A percentile compares a stretch with the other conserved stretches of the same genome.
These are phyloP conservation scores for Arthrinium puccinioides DNA, from an alignment of 2,329 filamentous ascomycete species.

Conservation along the genomic window DNA sequence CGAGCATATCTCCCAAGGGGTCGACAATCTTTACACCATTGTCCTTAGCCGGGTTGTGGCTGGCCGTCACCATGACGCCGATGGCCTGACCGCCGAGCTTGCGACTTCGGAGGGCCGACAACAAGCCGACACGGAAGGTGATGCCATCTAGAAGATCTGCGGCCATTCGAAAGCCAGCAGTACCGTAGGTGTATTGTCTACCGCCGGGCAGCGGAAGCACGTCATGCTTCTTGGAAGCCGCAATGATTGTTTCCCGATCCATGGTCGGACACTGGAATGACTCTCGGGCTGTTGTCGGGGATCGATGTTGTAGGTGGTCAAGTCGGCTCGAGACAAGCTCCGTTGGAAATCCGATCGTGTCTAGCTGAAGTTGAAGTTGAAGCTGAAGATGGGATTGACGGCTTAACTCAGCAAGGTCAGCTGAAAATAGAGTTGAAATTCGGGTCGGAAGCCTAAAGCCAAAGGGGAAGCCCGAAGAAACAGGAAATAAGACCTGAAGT, in stretches of 20 bases:
- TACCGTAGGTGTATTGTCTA: slow-evolving; percentile 57
- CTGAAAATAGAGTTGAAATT: too few relatives aligned
- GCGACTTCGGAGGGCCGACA: slow-evolving; percentile 81
- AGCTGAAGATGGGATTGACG: too few relatives aligned
- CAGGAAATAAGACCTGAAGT: too few relatives aligned
- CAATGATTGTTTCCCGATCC: slow-evolving; percentile 47
- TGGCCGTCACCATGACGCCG: slow-evolving; percentile 93
- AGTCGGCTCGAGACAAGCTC: too few relatives aligned
- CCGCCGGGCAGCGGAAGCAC: slow-evolving; percentile 41
- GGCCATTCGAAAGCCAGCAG: slow-evolving; percentile 62
- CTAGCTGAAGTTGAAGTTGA: too few relatives aligned
- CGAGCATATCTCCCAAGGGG: slow-evolving; percentile 95
- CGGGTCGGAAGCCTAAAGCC: too few relatives aligned
- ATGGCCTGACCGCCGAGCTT: slow-evolving; percentile 87
- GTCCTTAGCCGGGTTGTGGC: slow-evolving; percentile 83
- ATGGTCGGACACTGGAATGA: slow-evolving; percentile 25
- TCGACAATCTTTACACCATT: slow-evolving; percentile 96
- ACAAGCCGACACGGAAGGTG: slow-evolving; percentile 83
- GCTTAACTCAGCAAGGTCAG: too few relatives aligned
- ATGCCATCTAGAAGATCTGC: slow-evolving; percentile 83
- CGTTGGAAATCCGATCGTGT: too few relatives aligned
- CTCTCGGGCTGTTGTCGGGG: not conserved
- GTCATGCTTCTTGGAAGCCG: slow-evolving; percentile 55
- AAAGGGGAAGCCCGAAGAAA: too few relatives aligned
- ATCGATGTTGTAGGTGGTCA: not conserved